Percentiles rank a stretch among this genome's conserved stretches.
phyloP scores from a whole-genome alignment of 108 stramenopile species.

The Cylindrotheca closterium region DNA sequence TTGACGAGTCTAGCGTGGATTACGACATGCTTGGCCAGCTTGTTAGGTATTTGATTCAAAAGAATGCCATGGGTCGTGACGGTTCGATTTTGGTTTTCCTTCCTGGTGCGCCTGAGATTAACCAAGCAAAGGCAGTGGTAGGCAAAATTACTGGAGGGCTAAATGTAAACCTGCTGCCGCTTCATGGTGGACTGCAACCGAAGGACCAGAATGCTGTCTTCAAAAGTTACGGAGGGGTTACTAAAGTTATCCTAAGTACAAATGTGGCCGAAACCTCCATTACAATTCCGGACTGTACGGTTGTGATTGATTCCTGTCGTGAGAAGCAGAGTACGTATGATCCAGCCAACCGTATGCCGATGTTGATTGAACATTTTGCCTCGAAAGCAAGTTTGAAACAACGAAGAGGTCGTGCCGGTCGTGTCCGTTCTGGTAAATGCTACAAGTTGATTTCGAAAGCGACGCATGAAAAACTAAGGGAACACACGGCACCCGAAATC shows the following conservation, averaged over 20 bases:
- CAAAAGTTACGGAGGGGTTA: slow-evolving; percentile 49
- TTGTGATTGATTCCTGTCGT: slow-evolving; percentile 87
- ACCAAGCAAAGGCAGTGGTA: slow-evolving; percentile 54
- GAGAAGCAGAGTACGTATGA: slow-evolving; percentile 88
- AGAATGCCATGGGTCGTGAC: slow-evolving; percentile 46
- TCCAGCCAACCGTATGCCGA: slow-evolving; percentile 85
- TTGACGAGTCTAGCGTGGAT: slow-evolving; percentile 66
- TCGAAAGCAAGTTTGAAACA: slow-evolving; percentile 78
- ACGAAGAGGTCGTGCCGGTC: slow-evolving; percentile 79
- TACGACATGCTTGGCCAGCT: slow-evolving; percentile 69
- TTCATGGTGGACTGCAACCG: slow-evolving; percentile 92
- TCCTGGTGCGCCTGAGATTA: slow-evolving; percentile 91
- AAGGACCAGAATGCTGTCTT: slow-evolving; percentile 90
- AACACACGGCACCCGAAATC: slow-evolving; percentile 81
- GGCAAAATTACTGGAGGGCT: slow-evolving; percentile 24
- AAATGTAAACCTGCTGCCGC: slow-evolving; percentile 62
- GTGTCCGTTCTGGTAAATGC: slow-evolving; percentile 79
- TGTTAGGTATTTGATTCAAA: slow-evolving; percentile 47
- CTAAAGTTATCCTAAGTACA: slow-evolving; percentile 93
- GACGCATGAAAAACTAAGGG: slow-evolving; percentile 47
- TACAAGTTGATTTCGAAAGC: slow-evolving; percentile 78
- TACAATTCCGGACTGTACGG: slow-evolving; percentile 93
- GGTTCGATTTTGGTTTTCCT: slow-evolving; percentile 91
- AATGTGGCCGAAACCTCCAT: slow-evolving; percentile 96
- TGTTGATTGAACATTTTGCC: slow-evolving; percentile 78